Conservation (phyloP, 1,284 basidiomycete genomes). For the Papiliotrema flavescens region DNA sequence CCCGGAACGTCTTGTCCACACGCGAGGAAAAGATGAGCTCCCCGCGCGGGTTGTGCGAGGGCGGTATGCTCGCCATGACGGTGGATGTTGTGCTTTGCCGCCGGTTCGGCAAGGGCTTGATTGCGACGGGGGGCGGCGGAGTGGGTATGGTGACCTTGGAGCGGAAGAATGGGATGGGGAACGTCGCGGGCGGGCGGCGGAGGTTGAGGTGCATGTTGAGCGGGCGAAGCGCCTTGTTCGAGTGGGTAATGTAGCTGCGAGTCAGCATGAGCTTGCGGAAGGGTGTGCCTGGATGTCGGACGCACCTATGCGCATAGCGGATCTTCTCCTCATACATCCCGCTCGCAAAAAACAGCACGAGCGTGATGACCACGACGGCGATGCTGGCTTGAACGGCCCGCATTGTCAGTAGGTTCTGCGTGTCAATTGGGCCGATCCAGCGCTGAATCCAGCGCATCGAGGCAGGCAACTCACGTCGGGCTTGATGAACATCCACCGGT, state of each 20-base stretch:
- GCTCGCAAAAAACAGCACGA: slow-evolving; percentile 92
- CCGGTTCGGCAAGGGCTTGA: slow-evolving; percentile 2
- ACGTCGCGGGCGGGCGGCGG: slow-evolving; percentile 60
- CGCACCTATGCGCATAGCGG: slow-evolving; percentile 88
- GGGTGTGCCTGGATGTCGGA: slow-evolving; percentile 8
- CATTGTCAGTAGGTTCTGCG: slow-evolving; percentile 10
- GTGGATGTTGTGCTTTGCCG: slow-evolving; percentile 21
- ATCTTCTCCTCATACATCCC: slow-evolving; percentile 97
- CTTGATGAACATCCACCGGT: slow-evolving; percentile 28
- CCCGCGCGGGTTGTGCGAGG: slow-evolving; percentile 82
- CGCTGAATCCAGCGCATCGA: background rate
- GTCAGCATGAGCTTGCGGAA: background rate
- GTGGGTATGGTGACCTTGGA: slow-evolving; percentile 43
- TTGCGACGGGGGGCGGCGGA: slow-evolving; percentile 21
- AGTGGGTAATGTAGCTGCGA: slow-evolving; percentile 88
- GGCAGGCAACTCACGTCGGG: slow-evolving; percentile 24
- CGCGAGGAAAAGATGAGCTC: slow-evolving; percentile 93
- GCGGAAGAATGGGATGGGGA: slow-evolving; percentile 64
- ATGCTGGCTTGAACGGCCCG: slow-evolving; percentile 60
- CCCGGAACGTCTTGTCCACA: slow-evolving; percentile 76
- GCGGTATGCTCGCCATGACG: slow-evolving; percentile 78
- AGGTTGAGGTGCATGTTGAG: slow-evolving; percentile 98
- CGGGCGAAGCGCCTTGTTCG: slow-evolving; percentile 82
- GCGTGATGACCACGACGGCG: slow-evolving; percentile 80
- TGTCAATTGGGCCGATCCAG: background rate